Conservation (phyloP, 768 basidiomycete species). For the Austroboletus festivus region DNA sequence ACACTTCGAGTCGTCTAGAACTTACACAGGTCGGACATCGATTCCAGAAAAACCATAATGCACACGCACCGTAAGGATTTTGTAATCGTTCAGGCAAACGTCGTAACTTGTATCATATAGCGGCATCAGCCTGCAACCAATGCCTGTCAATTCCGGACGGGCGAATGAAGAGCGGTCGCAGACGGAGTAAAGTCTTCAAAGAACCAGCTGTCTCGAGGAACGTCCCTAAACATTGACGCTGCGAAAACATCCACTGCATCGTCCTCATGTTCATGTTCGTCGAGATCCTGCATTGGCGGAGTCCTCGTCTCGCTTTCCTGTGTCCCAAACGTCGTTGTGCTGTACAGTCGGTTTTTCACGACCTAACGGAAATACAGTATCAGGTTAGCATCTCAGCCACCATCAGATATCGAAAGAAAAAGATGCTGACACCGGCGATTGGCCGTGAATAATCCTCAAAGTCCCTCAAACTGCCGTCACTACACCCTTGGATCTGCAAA, state of each 20-base stretch:
- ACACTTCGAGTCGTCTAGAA: conserved; percentile 6
- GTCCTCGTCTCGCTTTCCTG: conserved; percentile 18
- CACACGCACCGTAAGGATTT: background rate
- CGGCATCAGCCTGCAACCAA: background rate
- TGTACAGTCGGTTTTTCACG: conserved; percentile 29
- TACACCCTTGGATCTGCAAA: conserved; percentile 20
- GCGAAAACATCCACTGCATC: conserved; percentile 12
- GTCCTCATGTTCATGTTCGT: conserved; percentile 4
- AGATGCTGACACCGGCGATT: conserved; percentile 28
- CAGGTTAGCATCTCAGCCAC: background rate
- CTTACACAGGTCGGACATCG: conserved; percentile 2
- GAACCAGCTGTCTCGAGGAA: conserved; percentile 12
- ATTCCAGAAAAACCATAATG: background rate
- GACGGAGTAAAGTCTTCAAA: background rate
- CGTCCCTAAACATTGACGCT: background rate
- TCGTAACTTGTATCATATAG: no score
- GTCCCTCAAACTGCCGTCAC: conserved; percentile 28
- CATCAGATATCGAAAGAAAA: background rate
- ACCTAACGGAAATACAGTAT: conserved; percentile 11
- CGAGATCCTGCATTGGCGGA: conserved; percentile 4
- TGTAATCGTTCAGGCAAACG: conserved; percentile 1
- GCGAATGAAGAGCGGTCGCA: background rate
- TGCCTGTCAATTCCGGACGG: background rate
- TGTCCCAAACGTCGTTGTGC: conserved; percentile 34
- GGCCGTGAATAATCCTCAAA: conserved; percentile 35